These are phyloP conservation scores for Kuraishia ogatae DNA, from an alignment of 805 yeast species.

Conservation along the genomic window DNA sequence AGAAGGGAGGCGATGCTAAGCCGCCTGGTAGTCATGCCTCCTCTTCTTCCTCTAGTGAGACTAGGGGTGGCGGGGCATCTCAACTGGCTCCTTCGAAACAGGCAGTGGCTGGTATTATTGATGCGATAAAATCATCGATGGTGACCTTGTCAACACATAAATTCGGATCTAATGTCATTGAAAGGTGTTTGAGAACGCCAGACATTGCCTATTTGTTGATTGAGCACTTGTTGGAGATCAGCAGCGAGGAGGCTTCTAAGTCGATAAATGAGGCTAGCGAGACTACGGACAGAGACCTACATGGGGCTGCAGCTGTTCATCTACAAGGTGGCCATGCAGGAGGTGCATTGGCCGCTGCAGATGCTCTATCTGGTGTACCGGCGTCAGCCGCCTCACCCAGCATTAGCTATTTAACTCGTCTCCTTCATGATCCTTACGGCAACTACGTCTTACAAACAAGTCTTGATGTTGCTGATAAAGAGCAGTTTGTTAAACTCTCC, in stretches of 20 bases:
- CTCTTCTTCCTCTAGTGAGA: neutral
- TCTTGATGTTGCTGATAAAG: slow-evolving; percentile 43
- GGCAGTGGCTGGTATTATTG: slow-evolving; percentile 5
- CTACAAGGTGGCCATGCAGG: neutral
- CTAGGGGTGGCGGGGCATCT: neutral
- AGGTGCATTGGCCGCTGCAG: neutral
- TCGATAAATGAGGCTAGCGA: too few relatives aligned
- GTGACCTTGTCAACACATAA: slow-evolving; percentile 43
- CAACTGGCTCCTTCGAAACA: neutral
- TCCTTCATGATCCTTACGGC: slow-evolving; percentile 51
- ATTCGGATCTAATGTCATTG: slow-evolving; percentile 54
- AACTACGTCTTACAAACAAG: slow-evolving; percentile 53
- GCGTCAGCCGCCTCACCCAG: neutral
- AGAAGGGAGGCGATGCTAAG: slow-evolving; percentile 1
- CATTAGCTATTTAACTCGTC: slow-evolving; percentile 1
- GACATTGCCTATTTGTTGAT: slow-evolving; percentile 37
- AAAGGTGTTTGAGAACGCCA: slow-evolving; percentile 41
- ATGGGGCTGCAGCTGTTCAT: too few relatives aligned
- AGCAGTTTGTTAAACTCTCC: slow-evolving; percentile 46
- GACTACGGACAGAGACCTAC: too few relatives aligned
- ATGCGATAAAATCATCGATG: slow-evolving; percentile 4
- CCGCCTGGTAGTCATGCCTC: too few relatives aligned
- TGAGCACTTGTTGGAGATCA: slow-evolving; percentile 26
- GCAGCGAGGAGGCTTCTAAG: slow-evolving; percentile 7
- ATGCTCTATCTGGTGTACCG: too few relatives aligned